phyloP scores from a whole-genome alignment of 345 rosid genomes.

The Microcos paniculata region DNA sequence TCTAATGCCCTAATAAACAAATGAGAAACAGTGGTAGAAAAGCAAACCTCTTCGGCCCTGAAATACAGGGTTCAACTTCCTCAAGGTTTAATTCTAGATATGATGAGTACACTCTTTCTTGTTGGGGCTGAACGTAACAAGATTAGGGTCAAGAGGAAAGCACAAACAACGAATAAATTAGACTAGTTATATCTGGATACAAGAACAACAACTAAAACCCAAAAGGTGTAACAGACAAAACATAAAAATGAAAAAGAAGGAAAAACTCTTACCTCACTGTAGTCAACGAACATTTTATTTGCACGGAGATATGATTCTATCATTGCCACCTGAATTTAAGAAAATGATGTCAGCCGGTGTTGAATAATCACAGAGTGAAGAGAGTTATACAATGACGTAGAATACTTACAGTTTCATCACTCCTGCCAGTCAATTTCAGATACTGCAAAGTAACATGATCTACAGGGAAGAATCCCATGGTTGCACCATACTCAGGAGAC shows the following conservation, averaged over 20 bases:
- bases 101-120: slow-evolving; percentile 79
- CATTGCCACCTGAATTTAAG: slow-evolving; percentile 66
- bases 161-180: slow-evolving; percentile 12
- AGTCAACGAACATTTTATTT: slow-evolving; percentile 94
- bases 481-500: slow-evolving; percentile 99
- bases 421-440: slow-evolving; percentile 95
- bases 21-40: slow-evolving; percentile 1
- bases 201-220: not conserved
- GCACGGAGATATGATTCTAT: slow-evolving; percentile 94
- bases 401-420: slow-evolving; percentile 85
- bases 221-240: not conserved
- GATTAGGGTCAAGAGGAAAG: not conserved
- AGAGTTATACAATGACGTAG: not conserved
- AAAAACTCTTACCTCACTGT: slow-evolving; percentile 62
- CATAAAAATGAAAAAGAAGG: not conserved
- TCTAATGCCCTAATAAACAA: not conserved
- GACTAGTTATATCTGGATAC: not conserved
- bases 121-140: slow-evolving; percentile 60
- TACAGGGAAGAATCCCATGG: slow-evolving; percentile 99
- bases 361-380: slow-evolving; percentile 12
- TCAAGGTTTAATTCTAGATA: slow-evolving; percentile 74
- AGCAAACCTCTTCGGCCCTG: slow-evolving; percentile 91
- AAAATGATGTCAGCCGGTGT: slow-evolving; percentile 13
- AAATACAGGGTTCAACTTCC: slow-evolving; percentile 89
- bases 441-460: slow-evolving; percentile 95